Evolutionary conservation across 2,329 filamentous ascomycete genomes (phyloP), one percentile per base, ranked within the genome.

Genomic region (Colletotrichum shisoi): DNA sequence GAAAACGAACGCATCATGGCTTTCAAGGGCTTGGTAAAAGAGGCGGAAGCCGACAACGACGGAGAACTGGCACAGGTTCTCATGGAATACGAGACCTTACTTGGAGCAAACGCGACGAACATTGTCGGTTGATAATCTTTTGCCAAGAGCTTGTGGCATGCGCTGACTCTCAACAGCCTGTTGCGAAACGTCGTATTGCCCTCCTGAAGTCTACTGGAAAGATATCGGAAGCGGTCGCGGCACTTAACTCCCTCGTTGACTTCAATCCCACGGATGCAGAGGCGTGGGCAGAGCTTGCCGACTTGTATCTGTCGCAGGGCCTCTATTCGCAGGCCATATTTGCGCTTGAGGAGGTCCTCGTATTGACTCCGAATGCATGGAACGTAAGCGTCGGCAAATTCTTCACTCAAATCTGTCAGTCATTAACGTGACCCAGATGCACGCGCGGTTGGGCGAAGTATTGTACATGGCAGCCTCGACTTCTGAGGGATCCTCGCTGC

Each of bases 321-420:
- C 79, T 94, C 72, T 93, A 91, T 74, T 81, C 89, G 15, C 94
- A 98, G 77, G 91, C 93, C 45, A 88, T 97, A 57, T 97, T 91
- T 77, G 90, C 93, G 68, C 81, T 97, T 51, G 95, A 99, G 77
- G 95, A 99, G 77, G 93, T 96, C 21, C 79, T 99, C 51, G 82
- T 98, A 58, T 83, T 96, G 64, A 87, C 88, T 60, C 94, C 95
- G 4, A 96, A 97, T 80, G 92, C 94, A 21, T 99, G 95, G 94
- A 98, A 96, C 82, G 92, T 95, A 77, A 76, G 91, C 77, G 67
- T 42, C 39, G 31, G 4, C 19, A 19, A 15, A 24, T 13, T 19
- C 15, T 11, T 34, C 8, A 3, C 8, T 42, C 13, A 12, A 19
- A 17, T 17, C 1, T 7, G 15, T 53, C 45, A 40, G 15, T 42